phyloP scores from a whole-genome alignment of 345 rosid species.

The Camelina hispida region DNA sequence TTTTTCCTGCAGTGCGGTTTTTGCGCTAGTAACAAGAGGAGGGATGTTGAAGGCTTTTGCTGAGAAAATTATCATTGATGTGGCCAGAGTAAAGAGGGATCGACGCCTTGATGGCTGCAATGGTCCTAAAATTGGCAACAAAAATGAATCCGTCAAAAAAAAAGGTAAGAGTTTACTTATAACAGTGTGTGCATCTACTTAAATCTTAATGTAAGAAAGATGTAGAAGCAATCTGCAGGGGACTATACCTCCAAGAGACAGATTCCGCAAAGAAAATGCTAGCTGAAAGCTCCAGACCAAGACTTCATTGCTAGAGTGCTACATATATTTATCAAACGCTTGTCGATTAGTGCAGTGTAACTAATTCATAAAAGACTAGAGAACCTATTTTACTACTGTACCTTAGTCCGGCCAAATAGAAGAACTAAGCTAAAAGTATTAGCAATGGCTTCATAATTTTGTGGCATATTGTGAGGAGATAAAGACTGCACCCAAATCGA shows the following conservation, averaged over 20 bases:
- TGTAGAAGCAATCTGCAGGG: constrained; percentile 1
- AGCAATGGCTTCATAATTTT: constrained; percentile 82
- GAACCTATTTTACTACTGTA: constrained; percentile 21
- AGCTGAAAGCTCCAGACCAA: constrained; percentile 68
- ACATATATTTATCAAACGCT: constrained; percentile 26
- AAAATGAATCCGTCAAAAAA: constrained; percentile 33
- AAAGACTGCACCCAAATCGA: constrained; percentile 79
- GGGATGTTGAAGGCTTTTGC: constrained; percentile 66
- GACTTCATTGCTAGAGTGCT: constrained; percentile 65
- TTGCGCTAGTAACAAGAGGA: constrained; percentile 57
- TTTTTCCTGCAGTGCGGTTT: constrained; percentile 58
- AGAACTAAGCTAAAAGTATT: constrained; percentile 68
- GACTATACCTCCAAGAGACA: constrained; percentile 55
- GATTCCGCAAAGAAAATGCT: constrained; percentile 64
- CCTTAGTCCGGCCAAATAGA: constrained; percentile 71
- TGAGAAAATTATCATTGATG: constrained; percentile 67
- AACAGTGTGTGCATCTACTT: background rate
- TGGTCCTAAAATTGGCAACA: constrained; percentile 53
- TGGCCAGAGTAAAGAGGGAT: constrained; percentile 61
- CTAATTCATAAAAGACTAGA: background rate
- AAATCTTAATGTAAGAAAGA: background rate
- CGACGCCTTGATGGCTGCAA: constrained; percentile 71
- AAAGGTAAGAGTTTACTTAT: background rate
- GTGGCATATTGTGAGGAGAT: constrained; percentile 66
- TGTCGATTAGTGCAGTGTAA: background rate